These are phyloP conservation scores for Trichoderma erinaceum DNA, from an alignment of 495 filamentous ascomycete genomes.

Conservation along the genomic window DNA sequence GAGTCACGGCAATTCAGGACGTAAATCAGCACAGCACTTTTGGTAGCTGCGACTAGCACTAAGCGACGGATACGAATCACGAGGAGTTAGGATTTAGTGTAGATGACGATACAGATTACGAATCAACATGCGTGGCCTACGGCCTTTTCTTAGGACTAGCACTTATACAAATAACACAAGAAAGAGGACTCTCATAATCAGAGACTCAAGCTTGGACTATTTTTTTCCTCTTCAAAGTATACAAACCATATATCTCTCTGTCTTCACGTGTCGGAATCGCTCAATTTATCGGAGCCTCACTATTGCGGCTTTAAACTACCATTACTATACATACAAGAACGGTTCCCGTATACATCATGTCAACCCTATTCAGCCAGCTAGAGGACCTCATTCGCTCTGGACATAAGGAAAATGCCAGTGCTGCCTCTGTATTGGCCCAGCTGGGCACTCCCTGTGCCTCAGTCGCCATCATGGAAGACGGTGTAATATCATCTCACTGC, in stretches of 20 bases:
- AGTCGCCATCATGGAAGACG: conserved; percentile 2
- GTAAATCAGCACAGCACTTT: neutral
- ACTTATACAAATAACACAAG: too few relatives aligned
- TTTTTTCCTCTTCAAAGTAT: neutral
- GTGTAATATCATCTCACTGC: conserved; percentile 6
- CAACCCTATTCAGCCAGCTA: neutral
- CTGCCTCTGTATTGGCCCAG: neutral
- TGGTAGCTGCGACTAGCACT: neutral
- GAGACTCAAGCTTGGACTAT: too few relatives aligned
- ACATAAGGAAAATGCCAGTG: neutral
- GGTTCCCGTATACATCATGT: neutral
- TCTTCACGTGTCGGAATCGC: too few relatives aligned
- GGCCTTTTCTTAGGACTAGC: too few relatives aligned
- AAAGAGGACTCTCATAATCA: too few relatives aligned
- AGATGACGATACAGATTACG: neutral
- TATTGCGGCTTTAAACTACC: too few relatives aligned
- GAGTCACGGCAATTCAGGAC: neutral
- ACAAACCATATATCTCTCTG: neutral
- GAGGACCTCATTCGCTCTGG: neutral
- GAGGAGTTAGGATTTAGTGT: neutral
- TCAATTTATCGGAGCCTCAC: too few relatives aligned
- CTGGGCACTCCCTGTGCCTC: neutral
- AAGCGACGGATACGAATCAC: neutral
- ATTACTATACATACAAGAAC: neutral
- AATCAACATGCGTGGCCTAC: neutral